These are phyloP conservation scores for Symbiodinium natans DNA, from an alignment of 73 alveolate genomes.

Conservation along the genomic window DNA sequence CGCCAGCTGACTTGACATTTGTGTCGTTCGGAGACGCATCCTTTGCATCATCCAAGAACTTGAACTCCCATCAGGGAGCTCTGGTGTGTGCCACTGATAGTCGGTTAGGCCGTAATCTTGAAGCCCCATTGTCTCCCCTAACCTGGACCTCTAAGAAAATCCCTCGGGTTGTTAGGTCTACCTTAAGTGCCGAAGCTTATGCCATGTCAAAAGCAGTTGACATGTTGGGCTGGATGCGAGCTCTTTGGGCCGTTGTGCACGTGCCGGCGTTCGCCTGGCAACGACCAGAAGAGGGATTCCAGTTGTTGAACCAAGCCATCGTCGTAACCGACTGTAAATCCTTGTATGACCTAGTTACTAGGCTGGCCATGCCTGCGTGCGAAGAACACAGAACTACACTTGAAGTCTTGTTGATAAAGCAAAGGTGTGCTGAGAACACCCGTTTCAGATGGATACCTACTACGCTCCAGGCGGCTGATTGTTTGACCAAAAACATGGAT, in stretches of 20 bases:
- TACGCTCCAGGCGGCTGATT: neutral
- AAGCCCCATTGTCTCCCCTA: neutral
- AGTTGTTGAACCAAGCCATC: no score
- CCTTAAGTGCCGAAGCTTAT: neutral
- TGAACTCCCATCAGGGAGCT: neutral
- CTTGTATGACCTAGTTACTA: neutral
- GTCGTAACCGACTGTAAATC: neutral
- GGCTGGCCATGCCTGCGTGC: neutral
- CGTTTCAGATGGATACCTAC: neutral
- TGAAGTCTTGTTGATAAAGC: neutral
- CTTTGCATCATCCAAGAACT: neutral
- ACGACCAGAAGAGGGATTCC: neutral
- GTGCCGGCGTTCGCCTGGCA: neutral
- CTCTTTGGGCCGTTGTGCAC: neutral
- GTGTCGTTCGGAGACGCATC: constrained; percentile 8
- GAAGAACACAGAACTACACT: neutral
- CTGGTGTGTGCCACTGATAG: neutral
- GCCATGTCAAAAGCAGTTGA: neutral
- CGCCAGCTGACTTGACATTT: neutral
- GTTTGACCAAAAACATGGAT: neutral
- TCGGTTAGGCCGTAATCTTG: neutral
- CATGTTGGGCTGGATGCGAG: neutral
- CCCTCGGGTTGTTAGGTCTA: neutral
- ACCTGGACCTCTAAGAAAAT: neutral
- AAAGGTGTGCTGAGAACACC: neutral